A percentile compares a stretch with the other conserved stretches of the same genome.
Conservation (phyloP, 1,284 basidiomycete genomes). For the Ustilago curta region DNA sequence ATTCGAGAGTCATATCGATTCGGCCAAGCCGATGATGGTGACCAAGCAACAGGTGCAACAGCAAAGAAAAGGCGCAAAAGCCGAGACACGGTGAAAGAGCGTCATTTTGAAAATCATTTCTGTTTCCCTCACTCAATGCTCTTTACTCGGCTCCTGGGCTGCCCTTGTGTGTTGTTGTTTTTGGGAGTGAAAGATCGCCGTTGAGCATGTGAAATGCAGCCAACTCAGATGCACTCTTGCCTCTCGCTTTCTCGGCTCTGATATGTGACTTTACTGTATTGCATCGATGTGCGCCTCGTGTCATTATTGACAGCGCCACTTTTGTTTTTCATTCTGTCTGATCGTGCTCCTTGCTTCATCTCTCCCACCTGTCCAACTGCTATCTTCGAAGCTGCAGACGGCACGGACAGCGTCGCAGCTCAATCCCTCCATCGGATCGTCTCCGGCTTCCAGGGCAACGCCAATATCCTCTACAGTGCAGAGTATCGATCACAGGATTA, state of each 20-base stretch:
- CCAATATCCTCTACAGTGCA: too few relatives aligned
- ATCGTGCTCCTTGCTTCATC: background rate
- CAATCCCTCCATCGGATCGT: too few relatives aligned
- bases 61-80: too few relatives aligned
- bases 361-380: background rate
- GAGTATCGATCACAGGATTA: too few relatives aligned
- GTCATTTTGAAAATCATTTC: slow-evolving; percentile 1
- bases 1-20: background rate
- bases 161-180: background rate
- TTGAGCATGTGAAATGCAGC: slow-evolving; percentile 18
- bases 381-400: background rate
- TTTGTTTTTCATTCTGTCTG: background rate
- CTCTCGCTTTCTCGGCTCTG: background rate
- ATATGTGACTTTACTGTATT: too few relatives aligned
- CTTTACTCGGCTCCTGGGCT: background rate
- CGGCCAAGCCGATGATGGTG: background rate
- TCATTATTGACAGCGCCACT: background rate
- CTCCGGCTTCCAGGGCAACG: too few relatives aligned
- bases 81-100: background rate
- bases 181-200: background rate
- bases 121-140: background rate
- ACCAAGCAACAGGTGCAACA: background rate
- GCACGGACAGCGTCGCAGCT: too few relatives aligned
- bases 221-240: background rate
- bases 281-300: background rate